Percentiles rank a stretch among this genome's conserved stretches.
Evolutionary conservation across 2,329 filamentous ascomycete genomes (phyloP).

Genomic region (Sporothrix phasma): DNA sequence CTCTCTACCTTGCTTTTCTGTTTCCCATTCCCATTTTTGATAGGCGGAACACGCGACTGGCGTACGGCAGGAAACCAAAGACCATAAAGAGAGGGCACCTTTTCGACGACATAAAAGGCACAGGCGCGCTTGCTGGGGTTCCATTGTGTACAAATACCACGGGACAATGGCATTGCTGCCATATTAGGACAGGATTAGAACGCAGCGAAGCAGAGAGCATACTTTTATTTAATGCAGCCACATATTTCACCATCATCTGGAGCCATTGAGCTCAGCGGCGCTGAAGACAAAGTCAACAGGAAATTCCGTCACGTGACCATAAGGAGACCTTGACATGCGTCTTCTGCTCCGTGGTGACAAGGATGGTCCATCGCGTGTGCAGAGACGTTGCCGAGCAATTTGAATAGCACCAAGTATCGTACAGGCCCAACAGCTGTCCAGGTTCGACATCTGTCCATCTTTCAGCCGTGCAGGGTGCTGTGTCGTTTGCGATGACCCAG

Average conservation of each 20-base stretch:
- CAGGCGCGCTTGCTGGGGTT: background rate
- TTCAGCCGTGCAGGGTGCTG: too few species aligned
- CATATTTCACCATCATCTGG: background rate
- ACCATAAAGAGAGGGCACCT: conserved; percentile 2
- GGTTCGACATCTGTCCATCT: too few species aligned
- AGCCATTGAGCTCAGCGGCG: too few species aligned
- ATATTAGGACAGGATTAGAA: background rate
- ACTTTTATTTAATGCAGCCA: conserved; percentile 9
- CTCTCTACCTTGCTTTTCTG: background rate
- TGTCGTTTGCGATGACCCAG: too few species aligned
- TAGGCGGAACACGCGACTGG: background rate
- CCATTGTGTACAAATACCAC: background rate
- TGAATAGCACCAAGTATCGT: too few species aligned
- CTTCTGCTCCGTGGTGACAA: too few species aligned
- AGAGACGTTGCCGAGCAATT: too few species aligned
- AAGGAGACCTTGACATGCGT: background rate
- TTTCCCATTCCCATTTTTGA: background rate
- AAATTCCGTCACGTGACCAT: background rate
- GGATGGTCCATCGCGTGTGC: too few species aligned
- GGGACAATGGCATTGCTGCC: background rate
- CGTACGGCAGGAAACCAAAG: conserved; percentile 3
- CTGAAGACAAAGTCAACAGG: too few species aligned
- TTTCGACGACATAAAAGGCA: background rate
- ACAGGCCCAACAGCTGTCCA: too few species aligned
- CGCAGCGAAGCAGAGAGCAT: background rate